These are phyloP conservation scores for Rhizopogon vesiculosus DNA, from an alignment of 768 basidiomycete genomes.

Conservation along the genomic window DNA sequence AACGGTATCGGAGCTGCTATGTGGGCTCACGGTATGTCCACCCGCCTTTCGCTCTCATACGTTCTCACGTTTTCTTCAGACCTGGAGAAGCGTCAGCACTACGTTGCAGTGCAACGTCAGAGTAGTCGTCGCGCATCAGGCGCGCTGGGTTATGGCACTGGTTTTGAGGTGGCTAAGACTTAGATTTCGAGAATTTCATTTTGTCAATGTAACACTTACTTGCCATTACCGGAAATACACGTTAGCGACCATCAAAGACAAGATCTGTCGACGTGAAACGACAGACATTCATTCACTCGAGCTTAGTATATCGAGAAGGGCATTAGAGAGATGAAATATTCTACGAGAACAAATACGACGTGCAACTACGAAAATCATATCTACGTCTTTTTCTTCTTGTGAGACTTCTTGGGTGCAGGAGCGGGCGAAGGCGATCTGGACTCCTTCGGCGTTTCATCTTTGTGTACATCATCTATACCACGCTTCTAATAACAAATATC, in stretches of 20 bases:
- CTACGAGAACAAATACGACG: neutral
- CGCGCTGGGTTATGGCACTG: neutral
- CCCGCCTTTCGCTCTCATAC: neutral
- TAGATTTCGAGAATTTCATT: neutral
- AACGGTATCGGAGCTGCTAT: constrained; percentile 91
- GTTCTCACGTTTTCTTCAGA: constrained; percentile 31
- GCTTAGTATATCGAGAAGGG: neutral
- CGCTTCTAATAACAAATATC: constrained; percentile 49
- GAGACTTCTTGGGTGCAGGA: constrained; percentile 47
- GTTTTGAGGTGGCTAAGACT: neutral
- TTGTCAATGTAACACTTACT: neutral
- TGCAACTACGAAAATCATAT: neutral
- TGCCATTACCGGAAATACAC: too few species aligned
- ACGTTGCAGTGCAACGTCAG: constrained; percentile 28
- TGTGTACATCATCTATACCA: constrained; percentile 62
- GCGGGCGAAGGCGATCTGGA: constrained; percentile 62
- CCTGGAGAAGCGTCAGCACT: constrained; percentile 55
- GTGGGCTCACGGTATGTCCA: constrained; percentile 77
- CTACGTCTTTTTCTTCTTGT: constrained; percentile 69
- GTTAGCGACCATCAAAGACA: too few species aligned
- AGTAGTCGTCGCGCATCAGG: neutral
- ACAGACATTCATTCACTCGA: too few species aligned
- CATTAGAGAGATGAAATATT: neutral
- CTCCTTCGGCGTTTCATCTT: constrained; percentile 40
- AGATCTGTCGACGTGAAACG: too few species aligned